A percentile compares a stretch with the other conserved stretches of the same genome.
These are phyloP conservation scores for Neonothopanus nambi DNA, from an alignment of 1,284 basidiomycete genomes.

Conservation along the genomic window DNA sequence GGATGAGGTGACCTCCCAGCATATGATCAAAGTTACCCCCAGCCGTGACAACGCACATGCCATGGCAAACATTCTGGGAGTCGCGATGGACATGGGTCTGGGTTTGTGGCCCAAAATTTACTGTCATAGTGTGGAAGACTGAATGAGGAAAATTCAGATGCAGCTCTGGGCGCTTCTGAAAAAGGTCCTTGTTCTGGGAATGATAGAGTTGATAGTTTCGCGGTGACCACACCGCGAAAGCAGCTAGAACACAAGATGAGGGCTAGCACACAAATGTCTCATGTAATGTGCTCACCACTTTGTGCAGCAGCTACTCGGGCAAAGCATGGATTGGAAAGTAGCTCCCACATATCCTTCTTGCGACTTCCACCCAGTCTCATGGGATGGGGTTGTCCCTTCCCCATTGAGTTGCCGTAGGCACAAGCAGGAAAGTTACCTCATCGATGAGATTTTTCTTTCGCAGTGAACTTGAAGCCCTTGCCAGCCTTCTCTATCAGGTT, in stretches of 20 bases:
- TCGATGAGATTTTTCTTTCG: neutral
- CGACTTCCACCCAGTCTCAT: neutral
- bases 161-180: neutral
- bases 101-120: conserved; percentile 14
- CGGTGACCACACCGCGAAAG: neutral
- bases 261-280: no score
- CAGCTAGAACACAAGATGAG: neutral
- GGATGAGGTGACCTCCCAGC: conserved; percentile 1
- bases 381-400: neutral
- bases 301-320: neutral
- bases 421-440: neutral
- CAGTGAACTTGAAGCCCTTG: no score
- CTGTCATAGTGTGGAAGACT: neutral
- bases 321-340: neutral
- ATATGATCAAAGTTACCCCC: neutral
- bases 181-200: neutral
- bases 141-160: neutral
- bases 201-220: neutral
- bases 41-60: neutral
- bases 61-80: neutral
- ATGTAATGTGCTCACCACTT: neutral
- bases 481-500: no score
- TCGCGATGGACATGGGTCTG: conserved; percentile 8
- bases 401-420: neutral
- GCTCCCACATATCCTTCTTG: neutral